Evolutionary conservation across 768 basidiomycete species (phyloP).

Genomic region (Phlegmacium glaucopus): DNA sequence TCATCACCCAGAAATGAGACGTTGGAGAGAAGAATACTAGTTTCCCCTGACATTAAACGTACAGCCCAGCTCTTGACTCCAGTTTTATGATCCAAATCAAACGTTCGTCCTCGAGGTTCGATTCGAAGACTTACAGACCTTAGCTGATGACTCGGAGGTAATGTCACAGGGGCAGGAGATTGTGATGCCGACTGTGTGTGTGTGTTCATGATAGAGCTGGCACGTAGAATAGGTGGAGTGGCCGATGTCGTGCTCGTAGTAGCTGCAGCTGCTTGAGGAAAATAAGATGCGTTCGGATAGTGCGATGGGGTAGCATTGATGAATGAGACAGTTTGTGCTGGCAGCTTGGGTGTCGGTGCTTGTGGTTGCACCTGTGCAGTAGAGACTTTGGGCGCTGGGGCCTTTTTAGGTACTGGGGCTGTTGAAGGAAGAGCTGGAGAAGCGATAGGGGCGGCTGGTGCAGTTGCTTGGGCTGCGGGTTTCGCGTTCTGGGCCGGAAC

Average conservation of each 20-base stretch:
- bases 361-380: constrained; percentile 22
- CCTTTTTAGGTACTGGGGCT: constrained; percentile 4
- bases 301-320: constrained; percentile 38
- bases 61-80: constrained; percentile 76
- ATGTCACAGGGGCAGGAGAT: constrained; percentile 35
- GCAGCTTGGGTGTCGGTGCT: constrained; percentile 30
- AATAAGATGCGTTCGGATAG: constrained; percentile 55
- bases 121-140: constrained; percentile 50
- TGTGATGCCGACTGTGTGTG: constrained; percentile 31
- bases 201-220: constrained; percentile 20
- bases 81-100: constrained; percentile 61
- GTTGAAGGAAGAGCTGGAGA: constrained; percentile 21
- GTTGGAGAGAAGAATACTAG: constrained; percentile 48
- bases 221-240: constrained; percentile 20
- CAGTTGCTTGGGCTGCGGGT: constrained; percentile 17
- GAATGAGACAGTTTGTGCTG: constrained; percentile 29
- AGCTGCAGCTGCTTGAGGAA: constrained; percentile 26
- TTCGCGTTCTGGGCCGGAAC: constrained; percentile 30
- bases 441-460: constrained; percentile 20
- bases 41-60: constrained; percentile 56
- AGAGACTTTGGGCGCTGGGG: constrained; percentile 20
- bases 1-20: constrained; percentile 53
- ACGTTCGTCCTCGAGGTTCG: constrained; percentile 55
- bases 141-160: constrained; percentile 42
- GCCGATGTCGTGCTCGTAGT: constrained; percentile 19